These are phyloP conservation scores for Parastagonospora avenae DNA, from an alignment of 2,329 filamentous ascomycete genomes.

Conservation along the genomic window DNA sequence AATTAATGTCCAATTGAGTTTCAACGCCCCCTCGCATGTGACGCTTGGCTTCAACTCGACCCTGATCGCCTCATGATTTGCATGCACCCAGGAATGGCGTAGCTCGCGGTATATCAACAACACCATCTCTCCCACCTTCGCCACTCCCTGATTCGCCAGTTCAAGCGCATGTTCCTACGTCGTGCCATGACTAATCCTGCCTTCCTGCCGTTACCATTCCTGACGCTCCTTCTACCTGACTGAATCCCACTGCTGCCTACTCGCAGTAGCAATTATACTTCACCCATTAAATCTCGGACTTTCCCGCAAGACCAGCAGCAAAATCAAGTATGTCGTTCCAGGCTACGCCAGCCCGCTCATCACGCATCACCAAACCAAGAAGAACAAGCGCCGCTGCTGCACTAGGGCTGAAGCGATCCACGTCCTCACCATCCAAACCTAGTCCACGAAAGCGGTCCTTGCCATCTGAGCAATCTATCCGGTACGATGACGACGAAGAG, in stretches of 20 bases:
- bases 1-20: too few species aligned
- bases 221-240: slow-evolving; percentile 6
- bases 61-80: too few species aligned
- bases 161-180: slow-evolving; percentile 19
- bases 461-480: slow-evolving; percentile 33
- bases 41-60: too few species aligned
- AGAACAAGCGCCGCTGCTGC: slow-evolving; percentile 29
- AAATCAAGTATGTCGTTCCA: slow-evolving; percentile 33
- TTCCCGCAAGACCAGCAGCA: not conserved
- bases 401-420: slow-evolving; percentile 36
- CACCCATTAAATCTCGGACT: not conserved
- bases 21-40: too few species aligned
- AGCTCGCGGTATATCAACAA: too few species aligned
- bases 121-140: not conserved
- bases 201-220: not conserved
- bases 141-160: slow-evolving; percentile 31
- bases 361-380: slow-evolving; percentile 34
- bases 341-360: slow-evolving; percentile 36
- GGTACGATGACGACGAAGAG: slow-evolving; percentile 42
- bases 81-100: too few species aligned
- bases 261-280: not conserved
- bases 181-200: slow-evolving; percentile 20
- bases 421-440: slow-evolving; percentile 46
- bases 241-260: slow-evolving; percentile 7
- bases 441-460: slow-evolving; percentile 43